Percentiles rank a stretch among this genome's conserved stretches.
phyloP scores from a whole-genome alignment of 768 basidiomycete species.

The Glaciozyma martinii region DNA sequence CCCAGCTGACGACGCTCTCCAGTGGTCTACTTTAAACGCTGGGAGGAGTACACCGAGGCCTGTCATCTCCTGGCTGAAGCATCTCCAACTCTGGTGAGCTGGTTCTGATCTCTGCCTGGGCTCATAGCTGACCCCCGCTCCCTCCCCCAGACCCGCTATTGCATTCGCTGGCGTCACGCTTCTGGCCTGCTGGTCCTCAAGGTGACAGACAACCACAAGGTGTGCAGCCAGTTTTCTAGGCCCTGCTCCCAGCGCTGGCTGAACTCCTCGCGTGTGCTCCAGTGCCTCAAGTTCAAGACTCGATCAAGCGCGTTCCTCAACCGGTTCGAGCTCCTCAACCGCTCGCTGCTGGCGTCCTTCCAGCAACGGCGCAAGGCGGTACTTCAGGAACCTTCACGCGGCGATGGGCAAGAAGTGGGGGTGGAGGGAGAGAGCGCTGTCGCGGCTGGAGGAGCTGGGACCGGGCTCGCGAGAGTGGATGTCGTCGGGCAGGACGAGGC shows the following conservation, averaged over 20 bases:
- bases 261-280: slow-evolving; percentile 2
- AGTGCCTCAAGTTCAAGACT: slow-evolving; percentile 97
- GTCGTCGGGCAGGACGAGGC: slow-evolving; percentile 41
- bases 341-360: slow-evolving; percentile 77
- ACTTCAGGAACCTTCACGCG: not conserved
- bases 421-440: slow-evolving; percentile 41
- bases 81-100: too few species aligned
- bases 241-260: not conserved
- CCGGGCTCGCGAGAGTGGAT: not conserved
- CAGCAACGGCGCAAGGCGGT: slow-evolving; percentile 52
- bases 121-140: too few species aligned
- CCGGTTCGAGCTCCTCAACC: slow-evolving; percentile 86
- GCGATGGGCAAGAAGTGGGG: slow-evolving; percentile 35
- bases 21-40: not conserved
- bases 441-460: not conserved
- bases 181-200: slow-evolving; percentile 85
- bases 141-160: slow-evolving; percentile 64
- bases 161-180: slow-evolving; percentile 79
- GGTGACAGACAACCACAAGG: slow-evolving; percentile 82
- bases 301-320: slow-evolving; percentile 90
- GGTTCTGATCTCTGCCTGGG: too few species aligned
- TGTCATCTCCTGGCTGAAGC: too few species aligned
- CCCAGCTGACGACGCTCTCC: too few species aligned
- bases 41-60: too few species aligned
- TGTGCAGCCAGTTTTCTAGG: slow-evolving; percentile 45